Evolutionary conservation across 2,329 filamentous ascomycete genomes (phyloP), one percentile per base, ranked within the genome.

Genomic region (Fusarium mexicanum): DNA sequence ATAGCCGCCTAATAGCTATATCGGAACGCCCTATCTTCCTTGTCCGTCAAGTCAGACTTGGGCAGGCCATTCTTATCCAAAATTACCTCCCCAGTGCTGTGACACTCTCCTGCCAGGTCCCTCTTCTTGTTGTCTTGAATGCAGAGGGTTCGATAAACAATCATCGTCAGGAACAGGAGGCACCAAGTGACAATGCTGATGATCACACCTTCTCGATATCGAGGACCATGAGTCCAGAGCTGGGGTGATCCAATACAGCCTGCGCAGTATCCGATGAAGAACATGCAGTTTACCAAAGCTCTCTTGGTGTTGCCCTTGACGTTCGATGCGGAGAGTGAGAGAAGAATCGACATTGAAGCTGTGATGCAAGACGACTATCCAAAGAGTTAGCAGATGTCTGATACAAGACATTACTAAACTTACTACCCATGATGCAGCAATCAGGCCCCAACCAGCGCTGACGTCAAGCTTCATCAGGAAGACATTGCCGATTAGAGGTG

Each of bases 251-350:
- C 59, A 9, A 61, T 61, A 10, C 47, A 55, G 29, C 47, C 59
- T 16, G 59, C 48, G 2, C 47, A 55, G 6, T 61, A 61, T 17
- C 47, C 47, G n/a, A 61, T 57, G n/a, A 61, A 61, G 59, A 61
- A 61, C 47, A 55, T 57, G 6, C 48, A 43, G 16, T 57, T 61
- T 2, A 43, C 48, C 5, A 57, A 13, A 8, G 59, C 59, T 57
- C 48, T 43, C 29, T 61, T 61, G 20, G 59, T 57, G 12, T 61
- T 61, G 5, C 59, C 59, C 13, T 61, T 61, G n/a, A 61, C 59
- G 13, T 61, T 61, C 2, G 59, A 61, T 0, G 59, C 59, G 6
- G 48, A 57, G 6, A 61, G 59, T 5, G 47, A 57, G 6, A 61
- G 48, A 1, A 61, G 26, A 4, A 61, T 61, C 4, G 58, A 61